Evolutionary conservation across 2,329 filamentous ascomycete species (phyloP).

Genomic region (Myriosclerotinia curreyana): DNA sequence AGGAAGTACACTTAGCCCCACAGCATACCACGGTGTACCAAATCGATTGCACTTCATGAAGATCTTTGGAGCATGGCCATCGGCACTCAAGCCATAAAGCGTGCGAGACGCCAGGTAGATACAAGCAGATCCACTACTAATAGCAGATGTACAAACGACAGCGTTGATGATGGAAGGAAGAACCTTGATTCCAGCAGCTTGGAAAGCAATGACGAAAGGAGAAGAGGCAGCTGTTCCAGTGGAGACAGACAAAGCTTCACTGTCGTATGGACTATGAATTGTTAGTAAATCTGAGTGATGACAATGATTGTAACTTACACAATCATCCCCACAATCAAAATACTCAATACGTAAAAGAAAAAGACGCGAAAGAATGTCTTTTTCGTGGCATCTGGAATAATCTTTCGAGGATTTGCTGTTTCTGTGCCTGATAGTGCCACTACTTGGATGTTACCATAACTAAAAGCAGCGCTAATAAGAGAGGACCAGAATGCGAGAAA

Average conservation of each 20-base stretch:
- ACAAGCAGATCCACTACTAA: conserved; percentile 22
- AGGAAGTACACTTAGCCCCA: conserved; percentile 53
- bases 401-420: conserved; percentile 50
- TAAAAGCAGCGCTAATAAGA: conserved; percentile 47
- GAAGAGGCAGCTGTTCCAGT: conserved; percentile 48
- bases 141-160: conserved; percentile 58
- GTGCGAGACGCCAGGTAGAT: conserved; percentile 43
- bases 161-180: conserved; percentile 75
- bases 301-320: conserved; percentile 40
- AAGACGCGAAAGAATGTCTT: conserved; percentile 55
- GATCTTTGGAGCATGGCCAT: conserved; percentile 51
- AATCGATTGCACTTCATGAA: conserved; percentile 55
- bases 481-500: conserved; percentile 52
- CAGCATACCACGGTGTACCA: conserved; percentile 55
- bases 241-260: conserved; percentile 44
- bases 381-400: conserved; percentile 51
- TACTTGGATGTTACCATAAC: conserved; percentile 51
- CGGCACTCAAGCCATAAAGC: conserved; percentile 59
- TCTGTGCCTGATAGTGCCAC: conserved; percentile 56
- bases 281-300: conserved; percentile 43
- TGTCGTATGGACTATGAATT: conserved; percentile 55
- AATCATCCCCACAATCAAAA: conserved; percentile 51
- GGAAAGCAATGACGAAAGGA: conserved; percentile 71
- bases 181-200: conserved; percentile 62
- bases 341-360: conserved; percentile 47